Conservation (phyloP, 495 filamentous ascomycete genomes). For the Bombardia bombarda region DNA sequence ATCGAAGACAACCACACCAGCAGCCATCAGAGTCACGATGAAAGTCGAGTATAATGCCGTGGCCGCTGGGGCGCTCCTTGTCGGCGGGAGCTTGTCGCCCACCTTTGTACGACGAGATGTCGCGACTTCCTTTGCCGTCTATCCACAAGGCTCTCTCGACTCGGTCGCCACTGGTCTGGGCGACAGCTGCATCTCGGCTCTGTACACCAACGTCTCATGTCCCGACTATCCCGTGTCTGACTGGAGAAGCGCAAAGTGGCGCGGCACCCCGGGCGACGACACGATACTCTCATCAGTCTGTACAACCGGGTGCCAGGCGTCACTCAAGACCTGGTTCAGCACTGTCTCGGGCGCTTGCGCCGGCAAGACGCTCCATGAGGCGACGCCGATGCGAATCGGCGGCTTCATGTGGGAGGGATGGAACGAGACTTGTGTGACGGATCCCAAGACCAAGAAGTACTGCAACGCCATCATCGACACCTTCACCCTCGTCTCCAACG, state of each 20-base stretch:
- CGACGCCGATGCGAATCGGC: not conserved
- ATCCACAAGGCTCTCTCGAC: too few relatives aligned
- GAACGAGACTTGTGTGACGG: conserved; percentile 17
- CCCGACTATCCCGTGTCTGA: not conserved
- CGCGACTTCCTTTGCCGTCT: too few relatives aligned
- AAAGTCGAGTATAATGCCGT: too few relatives aligned
- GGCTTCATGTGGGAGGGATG: conserved; percentile 4
- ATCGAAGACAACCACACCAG: too few relatives aligned
- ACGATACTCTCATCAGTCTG: not conserved
- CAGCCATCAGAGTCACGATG: too few relatives aligned
- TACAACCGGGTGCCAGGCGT: not conserved
- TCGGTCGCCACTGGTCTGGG: too few relatives aligned
- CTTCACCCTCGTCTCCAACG: conserved; percentile 4
- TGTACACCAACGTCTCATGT: not conserved
- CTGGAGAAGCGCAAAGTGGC: not conserved
- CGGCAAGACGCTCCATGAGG: not conserved
- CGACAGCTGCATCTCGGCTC: not conserved
- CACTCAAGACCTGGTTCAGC: not conserved
- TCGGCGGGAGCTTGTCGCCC: too few relatives aligned
- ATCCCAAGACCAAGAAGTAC: conserved; percentile 3
- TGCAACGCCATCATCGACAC: conserved; percentile 7
- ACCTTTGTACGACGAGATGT: too few relatives aligned
- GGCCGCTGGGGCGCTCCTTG: too few relatives aligned
- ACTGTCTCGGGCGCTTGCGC: not conserved
- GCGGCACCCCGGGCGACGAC: not conserved